These are phyloP conservation scores for Citrus cavaleriei DNA, from an alignment of 345 rosid species.

Conservation along the genomic window DNA sequence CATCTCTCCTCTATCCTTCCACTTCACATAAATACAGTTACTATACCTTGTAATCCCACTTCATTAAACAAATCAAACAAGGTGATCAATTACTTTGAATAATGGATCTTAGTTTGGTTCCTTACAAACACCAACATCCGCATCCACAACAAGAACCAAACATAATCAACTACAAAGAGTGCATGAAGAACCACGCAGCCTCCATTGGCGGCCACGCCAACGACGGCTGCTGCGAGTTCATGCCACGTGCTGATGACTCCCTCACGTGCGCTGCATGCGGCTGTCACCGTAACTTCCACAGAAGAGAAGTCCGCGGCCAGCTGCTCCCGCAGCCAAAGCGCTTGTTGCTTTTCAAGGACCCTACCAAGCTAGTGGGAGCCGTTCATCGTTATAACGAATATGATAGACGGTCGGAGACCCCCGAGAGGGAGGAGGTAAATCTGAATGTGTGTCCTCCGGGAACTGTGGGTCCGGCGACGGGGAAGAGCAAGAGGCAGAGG, in stretches of 20 bases:
- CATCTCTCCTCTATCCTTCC: too few relatives aligned
- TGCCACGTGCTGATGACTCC: slow-evolving; percentile 29
- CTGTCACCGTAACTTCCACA: slow-evolving; percentile 54
- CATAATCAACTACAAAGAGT: slow-evolving; percentile 13
- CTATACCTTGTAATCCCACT: too few relatives aligned
- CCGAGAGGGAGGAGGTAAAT: slow-evolving; percentile 21
- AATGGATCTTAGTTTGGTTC: slow-evolving; percentile 18
- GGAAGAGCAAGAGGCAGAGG: slow-evolving; percentile 26
- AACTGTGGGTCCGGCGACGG: not conserved
- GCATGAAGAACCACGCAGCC: slow-evolving; percentile 48
- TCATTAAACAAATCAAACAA: too few relatives aligned
- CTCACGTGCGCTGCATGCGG: slow-evolving; percentile 53
- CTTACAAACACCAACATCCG: slow-evolving; percentile 3
- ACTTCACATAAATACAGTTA: too few relatives aligned
- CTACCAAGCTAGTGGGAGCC: not conserved
- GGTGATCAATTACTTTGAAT: too few relatives aligned
- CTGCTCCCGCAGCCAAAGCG: slow-evolving; percentile 13
- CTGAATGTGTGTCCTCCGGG: slow-evolving; percentile 3
- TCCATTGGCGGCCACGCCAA: slow-evolving; percentile 46
- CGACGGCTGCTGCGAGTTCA: slow-evolving; percentile 60
- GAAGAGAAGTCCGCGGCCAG: slow-evolving; percentile 22
- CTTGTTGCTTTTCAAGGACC: slow-evolving; percentile 5
- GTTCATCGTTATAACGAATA: not conserved
- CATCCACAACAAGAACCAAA: not conserved
- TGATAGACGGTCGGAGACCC: slow-evolving; percentile 27